Percentiles rank a stretch among this genome's conserved stretches.
phyloP scores from a whole-genome alignment of 257 asterid genomes.

The Ophiorrhiza pumila region DNA sequence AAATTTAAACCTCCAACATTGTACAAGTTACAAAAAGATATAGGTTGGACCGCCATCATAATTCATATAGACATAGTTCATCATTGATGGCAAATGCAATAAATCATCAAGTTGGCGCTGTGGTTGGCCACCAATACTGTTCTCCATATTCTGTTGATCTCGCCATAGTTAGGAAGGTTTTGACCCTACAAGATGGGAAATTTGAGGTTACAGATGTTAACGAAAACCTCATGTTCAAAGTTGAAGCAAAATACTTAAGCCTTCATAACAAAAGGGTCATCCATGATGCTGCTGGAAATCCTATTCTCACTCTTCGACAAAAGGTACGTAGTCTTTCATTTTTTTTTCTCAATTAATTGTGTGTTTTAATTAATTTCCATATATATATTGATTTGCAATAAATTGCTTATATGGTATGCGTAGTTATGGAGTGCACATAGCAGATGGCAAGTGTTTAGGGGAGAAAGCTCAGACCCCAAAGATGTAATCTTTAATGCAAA shows the following conservation, averaged over 20 bases:
- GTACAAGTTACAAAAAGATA: no score
- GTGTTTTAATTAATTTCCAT: no score
- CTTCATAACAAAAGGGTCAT: slow-evolving; percentile 21
- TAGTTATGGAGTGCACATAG: slow-evolving; percentile 21
- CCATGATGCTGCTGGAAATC: slow-evolving; percentile 31
- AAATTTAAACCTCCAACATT: no score
- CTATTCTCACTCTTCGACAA: slow-evolving; percentile 31
- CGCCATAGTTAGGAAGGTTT: slow-evolving; percentile 16
- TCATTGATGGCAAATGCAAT: no score
- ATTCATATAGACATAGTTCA: no score
- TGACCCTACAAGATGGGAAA: slow-evolving; percentile 5
- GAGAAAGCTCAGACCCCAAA: slow-evolving; percentile 15
- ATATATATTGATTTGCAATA: no score
- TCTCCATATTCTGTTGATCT: slow-evolving; percentile 25
- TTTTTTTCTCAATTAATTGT: no score
- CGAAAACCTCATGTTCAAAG: slow-evolving; percentile 35
- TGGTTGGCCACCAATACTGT: slow-evolving; percentile 34
- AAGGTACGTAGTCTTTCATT: no score
- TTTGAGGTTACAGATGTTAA: slow-evolving; percentile 22
- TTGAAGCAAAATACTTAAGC: slow-evolving; percentile 17
- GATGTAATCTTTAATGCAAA: slow-evolving; percentile 21
- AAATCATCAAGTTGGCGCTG: no score
- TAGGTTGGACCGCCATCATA: no score
- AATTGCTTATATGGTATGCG: neutral
- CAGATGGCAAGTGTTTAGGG: slow-evolving; percentile 40